Percentiles rank a stretch among this genome's conserved stretches.
These are phyloP conservation scores for Pezicula neosporulosa DNA, from an alignment of 2,329 filamentous ascomycete species.

Conservation along the genomic window DNA sequence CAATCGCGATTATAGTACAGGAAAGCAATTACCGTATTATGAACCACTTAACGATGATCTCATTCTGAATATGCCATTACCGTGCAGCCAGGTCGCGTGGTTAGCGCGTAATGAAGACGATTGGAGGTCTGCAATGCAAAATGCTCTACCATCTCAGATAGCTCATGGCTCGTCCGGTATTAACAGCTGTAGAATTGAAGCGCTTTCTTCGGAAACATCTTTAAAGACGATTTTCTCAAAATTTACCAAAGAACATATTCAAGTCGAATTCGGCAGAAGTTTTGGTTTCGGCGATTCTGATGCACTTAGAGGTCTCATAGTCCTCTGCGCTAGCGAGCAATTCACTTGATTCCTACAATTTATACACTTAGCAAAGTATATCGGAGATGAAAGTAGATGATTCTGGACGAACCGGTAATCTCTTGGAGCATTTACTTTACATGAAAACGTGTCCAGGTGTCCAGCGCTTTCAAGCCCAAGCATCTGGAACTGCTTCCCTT, in stretches of 20 bases:
- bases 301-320: conserved; percentile 14
- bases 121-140: conserved; percentile 10
- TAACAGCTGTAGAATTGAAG: not conserved
- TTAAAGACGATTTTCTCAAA: conserved; percentile 12
- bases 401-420: too few species aligned
- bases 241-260: conserved; percentile 12
- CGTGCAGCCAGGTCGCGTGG: conserved; percentile 14
- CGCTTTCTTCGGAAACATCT: not conserved
- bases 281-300: conserved; percentile 15
- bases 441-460: too few species aligned
- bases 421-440: too few species aligned
- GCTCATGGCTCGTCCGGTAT: not conserved
- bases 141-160: not conserved
- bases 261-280: conserved; percentile 2
- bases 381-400: too few species aligned
- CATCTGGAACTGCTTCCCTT: too few species aligned
- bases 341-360: conserved; percentile 2
- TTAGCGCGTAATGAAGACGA: conserved; percentile 13
- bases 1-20: conserved; percentile 10
- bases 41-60: conserved; percentile 20
- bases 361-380: too few species aligned
- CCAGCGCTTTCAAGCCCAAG: too few species aligned
- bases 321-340: conserved; percentile 18
- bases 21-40: conserved; percentile 15
- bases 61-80: conserved; percentile 19